Evolutionary conservation across 2,329 filamentous ascomycete species (phyloP).

Genomic region (Colletotrichum chrysophilum): DNA sequence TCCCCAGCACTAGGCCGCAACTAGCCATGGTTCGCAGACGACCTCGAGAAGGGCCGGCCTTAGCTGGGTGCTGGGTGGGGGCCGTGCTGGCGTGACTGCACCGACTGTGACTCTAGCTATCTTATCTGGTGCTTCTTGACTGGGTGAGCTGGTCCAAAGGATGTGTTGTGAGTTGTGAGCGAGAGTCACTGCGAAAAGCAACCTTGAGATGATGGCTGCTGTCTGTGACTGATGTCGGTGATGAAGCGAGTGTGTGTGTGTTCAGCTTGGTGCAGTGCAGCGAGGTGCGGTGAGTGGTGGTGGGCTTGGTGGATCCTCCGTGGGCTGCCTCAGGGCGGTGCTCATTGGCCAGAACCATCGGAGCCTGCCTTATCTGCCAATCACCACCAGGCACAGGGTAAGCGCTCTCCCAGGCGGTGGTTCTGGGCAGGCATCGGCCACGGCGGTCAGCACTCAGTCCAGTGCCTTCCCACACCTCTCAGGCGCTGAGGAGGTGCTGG

Average conservation of each 20-base stretch:
- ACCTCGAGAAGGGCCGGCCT: not conserved
- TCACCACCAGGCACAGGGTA: not conserved
- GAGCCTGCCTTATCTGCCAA: not conserved
- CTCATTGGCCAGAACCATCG: not conserved
- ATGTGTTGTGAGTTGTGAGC: not conserved
- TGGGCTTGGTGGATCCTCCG: not conserved
- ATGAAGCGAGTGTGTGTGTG: not conserved
- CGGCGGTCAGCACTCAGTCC: not conserved
- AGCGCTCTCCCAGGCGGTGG: not conserved
- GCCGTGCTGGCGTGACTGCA: constrained; percentile 5
- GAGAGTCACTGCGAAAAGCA: not conserved
- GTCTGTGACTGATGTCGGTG: not conserved
- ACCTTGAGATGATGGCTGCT: not conserved
- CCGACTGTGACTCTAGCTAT: not conserved
- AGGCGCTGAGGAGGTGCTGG: not conserved
- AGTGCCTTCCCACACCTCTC: not conserved
- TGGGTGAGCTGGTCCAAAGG: not conserved
- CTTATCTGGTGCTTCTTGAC: not conserved
- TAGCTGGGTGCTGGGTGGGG: not conserved
- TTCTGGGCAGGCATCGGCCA: not conserved
- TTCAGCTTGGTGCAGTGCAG: not conserved
- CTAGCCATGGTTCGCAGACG: not conserved
- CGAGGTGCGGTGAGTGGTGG: not conserved
- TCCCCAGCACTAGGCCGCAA: not conserved
- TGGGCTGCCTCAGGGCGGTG: not conserved